Evolutionary conservation across 441 rosid species (phyloP), one percentile per base, ranked within the genome.

Genomic region (Populus hybrid): DNA sequence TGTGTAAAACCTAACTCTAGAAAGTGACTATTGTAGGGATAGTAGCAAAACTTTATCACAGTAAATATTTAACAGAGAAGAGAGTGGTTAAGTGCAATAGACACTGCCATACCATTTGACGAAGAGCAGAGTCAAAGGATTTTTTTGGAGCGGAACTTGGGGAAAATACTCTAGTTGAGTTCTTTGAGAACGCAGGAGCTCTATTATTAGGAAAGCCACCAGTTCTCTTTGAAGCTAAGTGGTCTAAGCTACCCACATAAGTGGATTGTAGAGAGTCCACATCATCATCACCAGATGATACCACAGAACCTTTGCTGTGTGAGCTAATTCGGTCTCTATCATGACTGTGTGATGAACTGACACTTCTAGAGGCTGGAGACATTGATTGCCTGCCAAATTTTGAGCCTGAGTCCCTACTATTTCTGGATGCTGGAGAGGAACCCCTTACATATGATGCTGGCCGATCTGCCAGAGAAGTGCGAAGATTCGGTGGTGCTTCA

Each of bases 401-500:
- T 45, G 91, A 85, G 56, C 83, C 31, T 8, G 90, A 83, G 75
- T 90, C 98, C 85, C 84, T 89, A 10, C 95, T 91, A 86, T 91
- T 96, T 84, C 92, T 90, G 75, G 99, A 96, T 42, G 98, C 99
- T 76, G 98, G 98, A 14, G 99, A 94, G 79, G 97, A 92, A 64
- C 99, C 99, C 90, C 99, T 91, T 77, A 94, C 92, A 72, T 93
- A 97, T 35, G 98, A 87, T 64, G 91, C 91, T 0, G 99, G 98
- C 74, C 97, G 93, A 89, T 97, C 99, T 82, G 90, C 91, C 87
- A 93, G 80, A 73, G 99, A 97, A 81, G 99, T 97, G 66, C 95
- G 93, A 68, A 97, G 99, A 88, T 94, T 97, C 10, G 98, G 99
- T 1, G 99, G 99, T 63, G 92, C 99, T 76, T 97, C 99, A 81